A percentile compares a stretch with the other conserved stretches of the same genome.
Conservation (phyloP, 108 stramenopile genomes). For the Conticribra weissflogii region DNA sequence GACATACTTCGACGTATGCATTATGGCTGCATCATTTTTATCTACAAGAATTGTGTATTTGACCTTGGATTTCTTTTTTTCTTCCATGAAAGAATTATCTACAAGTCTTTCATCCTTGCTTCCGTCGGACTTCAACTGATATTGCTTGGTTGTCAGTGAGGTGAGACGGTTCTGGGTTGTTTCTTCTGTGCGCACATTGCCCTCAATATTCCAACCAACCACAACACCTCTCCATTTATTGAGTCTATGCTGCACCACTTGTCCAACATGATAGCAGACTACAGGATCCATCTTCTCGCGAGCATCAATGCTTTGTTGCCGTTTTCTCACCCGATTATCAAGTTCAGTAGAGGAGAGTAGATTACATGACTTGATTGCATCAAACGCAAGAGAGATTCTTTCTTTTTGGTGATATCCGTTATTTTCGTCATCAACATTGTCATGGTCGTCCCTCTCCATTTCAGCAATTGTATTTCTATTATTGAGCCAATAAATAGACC, state of each 20-base stretch:
- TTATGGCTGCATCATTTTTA: conserved; percentile 61
- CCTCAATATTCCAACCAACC: conserved; percentile 62
- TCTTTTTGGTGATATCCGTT: conserved; percentile 35
- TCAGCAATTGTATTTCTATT: conserved; percentile 23
- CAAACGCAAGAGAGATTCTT: conserved; percentile 70
- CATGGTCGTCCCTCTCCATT: background rate
- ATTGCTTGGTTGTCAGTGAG: conserved; percentile 74
- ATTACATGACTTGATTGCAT: conserved; percentile 74
- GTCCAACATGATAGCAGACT: conserved; percentile 70
- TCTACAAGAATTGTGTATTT: conserved; percentile 69
- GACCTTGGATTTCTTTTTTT: conserved; percentile 29
- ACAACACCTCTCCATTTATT: conserved; percentile 79
- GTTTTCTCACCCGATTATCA: conserved; percentile 29
- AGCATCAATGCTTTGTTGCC: conserved; percentile 25
- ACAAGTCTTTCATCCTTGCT: background rate
- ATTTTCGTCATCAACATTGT: conserved; percentile 17
- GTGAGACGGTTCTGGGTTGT: conserved; percentile 23
- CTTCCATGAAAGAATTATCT: background rate
- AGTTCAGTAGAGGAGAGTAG: conserved; percentile 57
- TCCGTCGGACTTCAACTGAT: conserved; percentile 21
- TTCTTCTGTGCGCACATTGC: conserved; percentile 9
- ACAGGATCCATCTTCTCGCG: conserved; percentile 28
- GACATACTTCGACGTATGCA: conserved; percentile 32
- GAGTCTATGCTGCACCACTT: conserved; percentile 69
- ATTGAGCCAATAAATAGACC: conserved; percentile 74